Percentiles rank a stretch among this genome's conserved stretches.
phyloP scores from a whole-genome alignment of 2,329 filamentous ascomycete genomes.

The Arachnomyces sp. region DNA sequence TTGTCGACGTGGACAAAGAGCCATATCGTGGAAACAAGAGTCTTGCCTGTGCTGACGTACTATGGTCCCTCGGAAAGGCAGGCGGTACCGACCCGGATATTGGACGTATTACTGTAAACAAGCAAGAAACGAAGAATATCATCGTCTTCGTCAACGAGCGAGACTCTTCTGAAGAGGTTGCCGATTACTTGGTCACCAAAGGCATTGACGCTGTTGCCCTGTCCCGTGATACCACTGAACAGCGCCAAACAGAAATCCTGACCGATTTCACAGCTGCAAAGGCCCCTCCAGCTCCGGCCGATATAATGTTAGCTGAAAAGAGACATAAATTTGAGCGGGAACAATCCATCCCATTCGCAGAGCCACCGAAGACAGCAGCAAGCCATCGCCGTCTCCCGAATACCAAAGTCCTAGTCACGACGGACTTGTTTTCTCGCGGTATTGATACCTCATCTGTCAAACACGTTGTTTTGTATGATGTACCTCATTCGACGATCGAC shows the following conservation, averaged over 20 bases:
- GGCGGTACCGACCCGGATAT: slow-evolving; percentile 40
- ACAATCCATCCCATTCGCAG: slow-evolving; percentile 15
- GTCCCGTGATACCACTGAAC: slow-evolving; percentile 73
- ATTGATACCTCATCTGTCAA: slow-evolving; percentile 90
- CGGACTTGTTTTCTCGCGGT: slow-evolving; percentile 82
- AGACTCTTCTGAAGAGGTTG: slow-evolving; percentile 74
- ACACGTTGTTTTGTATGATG: slow-evolving; percentile 90
- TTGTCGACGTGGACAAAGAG: slow-evolving; percentile 85
- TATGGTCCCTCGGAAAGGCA: slow-evolving; percentile 86
- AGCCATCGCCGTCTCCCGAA: slow-evolving; percentile 40
- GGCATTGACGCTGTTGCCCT: slow-evolving; percentile 83
- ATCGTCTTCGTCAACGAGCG: slow-evolving; percentile 97
- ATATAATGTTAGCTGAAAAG: slow-evolving; percentile 26
- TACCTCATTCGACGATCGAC: slow-evolving; percentile 96
- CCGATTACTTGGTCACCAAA: slow-evolving; percentile 70
- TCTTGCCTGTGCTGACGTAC: slow-evolving; percentile 87
- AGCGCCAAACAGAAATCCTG: slow-evolving; percentile 69
- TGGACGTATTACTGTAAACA: slow-evolving; percentile 26
- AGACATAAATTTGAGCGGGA: slow-evolving; percentile 6
- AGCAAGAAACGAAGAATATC: slow-evolving; percentile 68
- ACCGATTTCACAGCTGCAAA: slow-evolving; percentile 58
- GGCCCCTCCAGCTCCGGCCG: slow-evolving; percentile 27
- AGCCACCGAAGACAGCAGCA: not conserved
- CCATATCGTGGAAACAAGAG: slow-evolving; percentile 90
- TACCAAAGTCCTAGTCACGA: slow-evolving; percentile 87